phyloP scores from a whole-genome alignment of 2,329 filamentous ascomycete species.

The Onygenales sp. region DNA sequence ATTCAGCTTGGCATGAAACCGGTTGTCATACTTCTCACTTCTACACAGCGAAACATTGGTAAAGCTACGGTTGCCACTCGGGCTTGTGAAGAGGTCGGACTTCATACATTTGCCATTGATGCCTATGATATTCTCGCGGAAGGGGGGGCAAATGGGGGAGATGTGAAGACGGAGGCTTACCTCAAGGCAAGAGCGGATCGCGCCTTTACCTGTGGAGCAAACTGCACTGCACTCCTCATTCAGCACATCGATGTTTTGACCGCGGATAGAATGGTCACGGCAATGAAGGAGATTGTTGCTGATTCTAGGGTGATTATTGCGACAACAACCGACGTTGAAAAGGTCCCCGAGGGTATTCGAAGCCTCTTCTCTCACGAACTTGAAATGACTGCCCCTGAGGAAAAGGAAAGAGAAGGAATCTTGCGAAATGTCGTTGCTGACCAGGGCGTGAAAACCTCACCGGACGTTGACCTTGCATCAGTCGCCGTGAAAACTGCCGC shows the following conservation, averaged over 20 bases:
- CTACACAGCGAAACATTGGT: conserved; percentile 86
- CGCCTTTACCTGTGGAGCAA: conserved; percentile 76
- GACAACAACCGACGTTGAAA: conserved; percentile 90
- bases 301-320: conserved; percentile 77
- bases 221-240: conserved; percentile 75
- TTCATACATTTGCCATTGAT: conserved; percentile 83
- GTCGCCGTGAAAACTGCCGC: conserved; percentile 94
- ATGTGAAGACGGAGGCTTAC: conserved; percentile 90
- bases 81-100: conserved; percentile 78
- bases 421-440: conserved; percentile 68
- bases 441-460: conserved; percentile 64
- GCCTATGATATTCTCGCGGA: conserved; percentile 93
- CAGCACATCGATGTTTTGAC: conserved; percentile 85
- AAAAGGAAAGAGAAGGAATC: conserved; percentile 83
- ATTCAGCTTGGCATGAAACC: conserved; percentile 81
- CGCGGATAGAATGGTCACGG: conserved; percentile 78
- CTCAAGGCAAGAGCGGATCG: conserved; percentile 79
- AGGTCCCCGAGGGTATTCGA: conserved; percentile 80
- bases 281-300: conserved; percentile 73
- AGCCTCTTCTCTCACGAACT: conserved; percentile 92
- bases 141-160: conserved; percentile 72
- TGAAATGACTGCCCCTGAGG: conserved; percentile 86
- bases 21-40: conserved; percentile 77
- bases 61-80: conserved; percentile 70
- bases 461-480: conserved; percentile 71